A percentile compares a stretch with the other conserved stretches of the same genome.
These are phyloP conservation scores for Xylaria sp. DNA, from an alignment of 2,329 filamentous ascomycete species.

Conservation along the genomic window DNA sequence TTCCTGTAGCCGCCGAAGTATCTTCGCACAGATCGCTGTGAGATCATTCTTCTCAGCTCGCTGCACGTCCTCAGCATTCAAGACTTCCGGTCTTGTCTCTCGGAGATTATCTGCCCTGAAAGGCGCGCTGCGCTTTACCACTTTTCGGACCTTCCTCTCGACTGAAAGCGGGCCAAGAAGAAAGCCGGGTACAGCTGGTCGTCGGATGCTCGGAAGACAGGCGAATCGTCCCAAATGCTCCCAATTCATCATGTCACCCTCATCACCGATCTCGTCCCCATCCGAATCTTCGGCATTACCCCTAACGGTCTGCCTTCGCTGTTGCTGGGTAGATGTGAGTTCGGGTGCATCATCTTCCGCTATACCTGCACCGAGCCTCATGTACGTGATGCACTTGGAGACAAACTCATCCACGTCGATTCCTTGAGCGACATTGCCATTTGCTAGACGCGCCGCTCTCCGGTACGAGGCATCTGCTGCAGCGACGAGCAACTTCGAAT, in stretches of 20 bases:
- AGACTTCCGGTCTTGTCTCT: slow-evolving; percentile 80
- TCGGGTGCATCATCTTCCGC: slow-evolving; percentile 61
- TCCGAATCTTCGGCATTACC: slow-evolving; percentile 62
- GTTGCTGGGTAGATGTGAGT: slow-evolving; percentile 60
- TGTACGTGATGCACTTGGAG: slow-evolving; percentile 87
- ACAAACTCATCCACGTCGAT: slow-evolving; percentile 93
- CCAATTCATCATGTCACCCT: slow-evolving; percentile 87
- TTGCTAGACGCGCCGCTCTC: slow-evolving; percentile 77
- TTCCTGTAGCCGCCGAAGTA: slow-evolving; percentile 69
- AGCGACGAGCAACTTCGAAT: slow-evolving; percentile 85
- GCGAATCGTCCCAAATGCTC: slow-evolving; percentile 81
- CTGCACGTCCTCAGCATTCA: slow-evolving; percentile 78
- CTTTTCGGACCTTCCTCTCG: slow-evolving; percentile 81
- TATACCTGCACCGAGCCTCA: slow-evolving; percentile 73
- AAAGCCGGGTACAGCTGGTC: slow-evolving; percentile 83
- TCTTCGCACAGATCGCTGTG: slow-evolving; percentile 79
- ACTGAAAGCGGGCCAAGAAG: slow-evolving; percentile 88
- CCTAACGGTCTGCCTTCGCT: slow-evolving; percentile 52
- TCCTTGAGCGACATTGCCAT: slow-evolving; percentile 77
- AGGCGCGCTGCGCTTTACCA: slow-evolving; percentile 75
- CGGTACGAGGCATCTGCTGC: slow-evolving; percentile 83
- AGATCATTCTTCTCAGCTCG: slow-evolving; percentile 82
- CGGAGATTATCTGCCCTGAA: slow-evolving; percentile 74
- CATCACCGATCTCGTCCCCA: slow-evolving; percentile 73
- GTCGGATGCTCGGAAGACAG: slow-evolving; percentile 75